A percentile compares a stretch with the other conserved stretches of the same genome.
These are phyloP conservation scores for Cyclotella baltica DNA, from an alignment of 108 stramenopile species.

Conservation along the genomic window DNA sequence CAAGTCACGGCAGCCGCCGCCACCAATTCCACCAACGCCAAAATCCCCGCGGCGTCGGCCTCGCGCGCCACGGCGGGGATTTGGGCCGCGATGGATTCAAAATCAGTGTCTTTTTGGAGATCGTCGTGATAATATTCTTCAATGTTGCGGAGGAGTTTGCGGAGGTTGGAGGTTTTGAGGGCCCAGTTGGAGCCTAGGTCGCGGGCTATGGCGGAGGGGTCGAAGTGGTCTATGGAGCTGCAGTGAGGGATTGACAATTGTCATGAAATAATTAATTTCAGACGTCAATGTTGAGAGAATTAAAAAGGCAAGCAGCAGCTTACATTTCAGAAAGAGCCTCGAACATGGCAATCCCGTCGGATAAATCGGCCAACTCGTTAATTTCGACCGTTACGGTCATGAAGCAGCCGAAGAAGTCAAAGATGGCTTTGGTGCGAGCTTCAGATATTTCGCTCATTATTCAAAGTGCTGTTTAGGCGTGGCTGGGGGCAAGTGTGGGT, in stretches of 20 bases:
- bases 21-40: slow-evolving; percentile 75
- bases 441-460: slow-evolving; percentile 42
- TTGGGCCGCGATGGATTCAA: slow-evolving; percentile 51
- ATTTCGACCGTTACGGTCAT: slow-evolving; percentile 54
- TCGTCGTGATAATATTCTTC: slow-evolving; percentile 80
- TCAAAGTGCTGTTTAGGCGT: background rate
- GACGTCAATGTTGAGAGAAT: background rate
- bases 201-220: slow-evolving; percentile 87
- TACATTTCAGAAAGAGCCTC: slow-evolving; percentile 91
- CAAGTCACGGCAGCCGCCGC: slow-evolving; percentile 89
- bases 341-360: slow-evolving; percentile 85
- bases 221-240: slow-evolving; percentile 81
- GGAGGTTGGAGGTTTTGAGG: slow-evolving; percentile 81
- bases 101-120: slow-evolving; percentile 77
- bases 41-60: slow-evolving; percentile 63
- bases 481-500: background rate
- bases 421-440: slow-evolving; percentile 24
- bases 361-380: slow-evolving; percentile 60
- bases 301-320: slow-evolving; percentile 28
- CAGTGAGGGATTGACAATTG: slow-evolving; percentile 4
- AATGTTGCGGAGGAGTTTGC: slow-evolving; percentile 86
- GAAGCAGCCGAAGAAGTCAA: slow-evolving; percentile 52
- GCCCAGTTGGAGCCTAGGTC: slow-evolving; percentile 89
- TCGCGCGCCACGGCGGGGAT: slow-evolving; percentile 59
- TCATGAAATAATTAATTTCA: background rate